phyloP scores from a whole-genome alignment of 345 rosid species.

The Salix purpurea region DNA sequence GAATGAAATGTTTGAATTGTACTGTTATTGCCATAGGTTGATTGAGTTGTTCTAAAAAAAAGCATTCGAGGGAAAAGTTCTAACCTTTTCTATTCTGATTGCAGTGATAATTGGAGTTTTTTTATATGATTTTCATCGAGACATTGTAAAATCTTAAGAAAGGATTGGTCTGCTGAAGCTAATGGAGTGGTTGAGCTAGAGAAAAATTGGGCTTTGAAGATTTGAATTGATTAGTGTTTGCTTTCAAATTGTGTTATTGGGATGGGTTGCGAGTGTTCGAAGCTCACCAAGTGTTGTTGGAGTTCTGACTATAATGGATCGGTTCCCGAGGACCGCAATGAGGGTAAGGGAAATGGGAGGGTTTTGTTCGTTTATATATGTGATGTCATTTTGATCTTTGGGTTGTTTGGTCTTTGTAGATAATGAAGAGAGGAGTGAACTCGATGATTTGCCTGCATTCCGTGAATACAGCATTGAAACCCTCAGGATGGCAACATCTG shows the following conservation, averaged over 20 bases:
- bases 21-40: neutral
- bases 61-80: neutral
- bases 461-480: constrained; percentile 33
- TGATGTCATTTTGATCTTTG: constrained; percentile 6
- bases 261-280: constrained; percentile 47
- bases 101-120: neutral
- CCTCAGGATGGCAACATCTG: constrained; percentile 43
- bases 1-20: neutral
- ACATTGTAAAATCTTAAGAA: neutral
- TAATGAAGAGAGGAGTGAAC: constrained; percentile 26
- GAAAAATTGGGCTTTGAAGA: neutral
- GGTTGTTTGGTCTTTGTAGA: constrained; percentile 12
- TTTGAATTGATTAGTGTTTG: neutral
- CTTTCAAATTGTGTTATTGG: constrained; percentile 4
- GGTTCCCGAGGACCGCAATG: constrained; percentile 23
- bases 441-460: constrained; percentile 27
- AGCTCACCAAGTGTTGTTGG: constrained; percentile 36
- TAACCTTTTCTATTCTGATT: neutral
- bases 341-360: constrained; percentile 27
- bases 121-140: neutral
- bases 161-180: neutral
- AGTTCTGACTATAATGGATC: constrained; percentile 24
- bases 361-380: constrained; percentile 2
- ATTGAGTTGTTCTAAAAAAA: neutral
- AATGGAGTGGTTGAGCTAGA: neutral